Conservation (phyloP, 495 filamentous ascomycete genomes). For the Corynascus novoguineensis region DNA sequence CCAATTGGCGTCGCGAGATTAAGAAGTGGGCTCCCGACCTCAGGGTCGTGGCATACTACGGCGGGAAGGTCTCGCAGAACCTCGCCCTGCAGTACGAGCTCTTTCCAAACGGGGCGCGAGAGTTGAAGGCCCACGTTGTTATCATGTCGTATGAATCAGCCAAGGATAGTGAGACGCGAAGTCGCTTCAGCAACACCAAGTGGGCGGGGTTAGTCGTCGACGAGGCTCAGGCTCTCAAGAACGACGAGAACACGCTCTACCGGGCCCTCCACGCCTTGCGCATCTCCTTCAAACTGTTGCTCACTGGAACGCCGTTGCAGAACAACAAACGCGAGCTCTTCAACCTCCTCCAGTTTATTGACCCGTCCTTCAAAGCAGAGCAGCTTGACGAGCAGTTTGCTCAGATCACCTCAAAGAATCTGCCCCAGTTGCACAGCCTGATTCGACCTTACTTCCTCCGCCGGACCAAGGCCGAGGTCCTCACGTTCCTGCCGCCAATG, state of each 20-base stretch:
- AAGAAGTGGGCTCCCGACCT: conserved; percentile 86
- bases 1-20: conserved; percentile 96
- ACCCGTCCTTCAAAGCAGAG: conserved; percentile 60
- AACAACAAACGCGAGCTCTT: conserved; percentile 94
- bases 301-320: conserved; percentile 90
- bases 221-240: conserved; percentile 95
- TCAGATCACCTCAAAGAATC: conserved; percentile 70
- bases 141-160: conserved; percentile 93
- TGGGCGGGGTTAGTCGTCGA: conserved; percentile 93
- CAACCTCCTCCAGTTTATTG: conserved; percentile 90
- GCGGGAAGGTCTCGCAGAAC: conserved; percentile 61
- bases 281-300: conserved; percentile 70
- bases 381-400: conserved; percentile 68
- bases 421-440: conserved; percentile 71
- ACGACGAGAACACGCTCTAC: conserved; percentile 80
- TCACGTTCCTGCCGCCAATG: conserved; percentile 87
- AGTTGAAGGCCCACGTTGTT: conserved; percentile 80
- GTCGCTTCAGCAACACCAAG: conserved; percentile 58
- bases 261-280: conserved; percentile 62
- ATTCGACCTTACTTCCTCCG: conserved; percentile 69
- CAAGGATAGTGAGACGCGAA: conserved; percentile 57
- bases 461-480: conserved; percentile 82
- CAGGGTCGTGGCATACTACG: conserved; percentile 87
- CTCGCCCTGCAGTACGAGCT: conserved; percentile 75
- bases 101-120: conserved; percentile 51